Conservation (phyloP, 2,329 filamentous ascomycete species). For the Aspergillus novofumigatus region DNA sequence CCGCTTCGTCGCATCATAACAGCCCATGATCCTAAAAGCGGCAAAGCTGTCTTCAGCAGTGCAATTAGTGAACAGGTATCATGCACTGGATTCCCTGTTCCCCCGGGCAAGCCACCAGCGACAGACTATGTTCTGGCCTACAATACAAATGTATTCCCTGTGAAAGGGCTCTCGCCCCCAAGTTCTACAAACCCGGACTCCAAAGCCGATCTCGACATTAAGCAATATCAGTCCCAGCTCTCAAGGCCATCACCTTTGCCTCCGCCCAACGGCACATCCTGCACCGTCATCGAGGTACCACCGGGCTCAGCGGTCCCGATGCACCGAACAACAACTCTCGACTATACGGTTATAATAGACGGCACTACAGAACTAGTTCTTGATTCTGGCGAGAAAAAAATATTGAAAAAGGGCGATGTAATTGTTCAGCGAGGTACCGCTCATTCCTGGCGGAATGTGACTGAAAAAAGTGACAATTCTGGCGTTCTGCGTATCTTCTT, state of each 20-base stretch:
- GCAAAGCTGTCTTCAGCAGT: too few species aligned
- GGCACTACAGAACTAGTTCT: neutral
- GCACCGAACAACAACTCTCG: neutral
- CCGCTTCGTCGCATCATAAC: too few species aligned
- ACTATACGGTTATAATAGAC: neutral
- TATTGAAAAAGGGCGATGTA: neutral
- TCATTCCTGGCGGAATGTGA: neutral
- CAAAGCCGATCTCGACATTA: too few species aligned
- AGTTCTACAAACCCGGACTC: too few species aligned
- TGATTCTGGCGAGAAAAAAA: neutral
- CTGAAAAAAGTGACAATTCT: neutral
- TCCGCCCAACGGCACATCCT: neutral
- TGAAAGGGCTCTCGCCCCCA: too few species aligned
- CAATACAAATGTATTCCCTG: too few species aligned
- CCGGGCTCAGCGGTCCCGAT: neutral
- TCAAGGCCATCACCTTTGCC: neutral
- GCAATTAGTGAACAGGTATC: too few species aligned
- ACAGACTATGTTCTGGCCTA: too few species aligned
- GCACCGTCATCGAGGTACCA: neutral
- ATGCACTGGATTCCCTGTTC: too few species aligned
- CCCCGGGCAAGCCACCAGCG: too few species aligned
- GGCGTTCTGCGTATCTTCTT: neutral
- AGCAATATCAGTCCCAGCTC: neutral
- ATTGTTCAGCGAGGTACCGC: neutral
- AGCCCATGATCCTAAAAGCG: too few species aligned